phyloP scores from a whole-genome alignment of 768 basidiomycete genomes.

The Plicaturopsis crispa region DNA sequence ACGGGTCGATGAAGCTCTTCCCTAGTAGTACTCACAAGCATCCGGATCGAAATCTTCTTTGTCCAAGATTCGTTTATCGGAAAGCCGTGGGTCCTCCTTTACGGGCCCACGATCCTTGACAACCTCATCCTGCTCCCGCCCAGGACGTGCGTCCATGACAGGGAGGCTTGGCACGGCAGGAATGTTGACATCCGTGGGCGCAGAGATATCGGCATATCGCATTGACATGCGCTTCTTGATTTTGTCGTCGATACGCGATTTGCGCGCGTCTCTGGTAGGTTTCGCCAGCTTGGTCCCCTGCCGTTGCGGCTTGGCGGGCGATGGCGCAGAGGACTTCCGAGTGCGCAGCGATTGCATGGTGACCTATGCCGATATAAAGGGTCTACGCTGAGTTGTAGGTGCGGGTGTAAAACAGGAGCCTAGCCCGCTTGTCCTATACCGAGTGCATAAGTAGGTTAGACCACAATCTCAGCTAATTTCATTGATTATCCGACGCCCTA shows the following conservation, averaged over 20 bases:
- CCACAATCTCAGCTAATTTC: too few species aligned
- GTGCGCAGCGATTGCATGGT: conserved; percentile 51
- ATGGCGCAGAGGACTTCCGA: conserved; percentile 37
- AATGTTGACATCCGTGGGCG: conserved; percentile 49
- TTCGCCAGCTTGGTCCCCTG: conserved; percentile 21
- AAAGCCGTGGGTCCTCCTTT: conserved; percentile 51
- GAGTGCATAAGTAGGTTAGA: too few species aligned
- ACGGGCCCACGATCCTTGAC: conserved; percentile 28
- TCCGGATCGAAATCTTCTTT: conserved; percentile 83
- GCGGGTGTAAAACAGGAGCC: too few species aligned
- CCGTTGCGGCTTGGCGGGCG: conserved; percentile 28
- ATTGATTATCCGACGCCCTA: too few species aligned
- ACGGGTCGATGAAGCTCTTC: too few species aligned
- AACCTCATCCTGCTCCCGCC: conserved; percentile 40
- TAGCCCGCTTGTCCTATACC: too few species aligned
- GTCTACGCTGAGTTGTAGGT: too few species aligned
- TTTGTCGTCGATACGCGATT: conserved; percentile 67
- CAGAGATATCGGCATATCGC: conserved; percentile 83
- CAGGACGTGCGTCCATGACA: conserved; percentile 29
- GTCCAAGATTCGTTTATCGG: conserved; percentile 58
- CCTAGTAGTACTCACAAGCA: conserved; percentile 81
- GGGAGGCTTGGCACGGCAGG: conserved; percentile 58
- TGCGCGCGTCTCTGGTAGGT: conserved; percentile 35
- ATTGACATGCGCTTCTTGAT: conserved; percentile 96
- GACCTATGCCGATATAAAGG: too few species aligned